Evolutionary conservation across 1,139 yeast genomes (phyloP).

Genomic region (Magnusiomyces paraingens): DNA sequence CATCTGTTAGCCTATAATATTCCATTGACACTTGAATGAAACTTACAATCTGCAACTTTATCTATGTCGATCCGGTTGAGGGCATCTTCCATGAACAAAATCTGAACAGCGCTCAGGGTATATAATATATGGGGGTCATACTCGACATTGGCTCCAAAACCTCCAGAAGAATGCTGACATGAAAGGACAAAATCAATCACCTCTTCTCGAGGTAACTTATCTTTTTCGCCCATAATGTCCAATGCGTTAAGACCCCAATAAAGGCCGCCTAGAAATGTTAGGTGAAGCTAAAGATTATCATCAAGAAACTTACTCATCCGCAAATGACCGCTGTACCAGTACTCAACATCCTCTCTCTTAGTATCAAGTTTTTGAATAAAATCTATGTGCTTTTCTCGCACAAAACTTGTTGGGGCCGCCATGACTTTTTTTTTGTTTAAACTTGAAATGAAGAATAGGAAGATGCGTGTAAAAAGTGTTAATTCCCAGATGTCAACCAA

Average conservation of each 20-base stretch:
- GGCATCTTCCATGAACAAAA: conserved; percentile 60
- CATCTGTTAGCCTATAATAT: background rate
- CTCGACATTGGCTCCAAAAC: conserved; percentile 82
- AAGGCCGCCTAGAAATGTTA: conserved; percentile 48
- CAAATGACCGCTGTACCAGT: conserved; percentile 87
- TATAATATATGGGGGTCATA: conserved; percentile 89
- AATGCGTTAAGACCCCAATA: conserved; percentile 93
- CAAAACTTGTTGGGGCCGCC: conserved; percentile 14
- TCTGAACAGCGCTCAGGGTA: conserved; percentile 82
- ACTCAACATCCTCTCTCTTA: conserved; percentile 57
- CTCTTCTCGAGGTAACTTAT: conserved; percentile 53
- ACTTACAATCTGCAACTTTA: conserved; percentile 37
- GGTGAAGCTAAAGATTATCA: background rate
- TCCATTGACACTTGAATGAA: background rate
- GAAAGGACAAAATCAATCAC: conserved; percentile 60
- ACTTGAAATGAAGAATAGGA: background rate
- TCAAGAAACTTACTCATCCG: conserved; percentile 46
- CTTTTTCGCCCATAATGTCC: conserved; percentile 49
- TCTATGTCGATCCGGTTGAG: conserved; percentile 40
- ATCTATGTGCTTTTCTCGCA: conserved; percentile 44
- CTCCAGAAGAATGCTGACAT: conserved; percentile 62
- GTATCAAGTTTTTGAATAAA: conserved; percentile 47
- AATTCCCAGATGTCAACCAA: background rate
- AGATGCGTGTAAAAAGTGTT: background rate
- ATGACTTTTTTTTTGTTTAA: background rate